A percentile compares a stretch with the other conserved stretches of the same genome.
phyloP scores from a whole-genome alignment of 106 monocot species.

The Apostasia shenzhenica region DNA sequence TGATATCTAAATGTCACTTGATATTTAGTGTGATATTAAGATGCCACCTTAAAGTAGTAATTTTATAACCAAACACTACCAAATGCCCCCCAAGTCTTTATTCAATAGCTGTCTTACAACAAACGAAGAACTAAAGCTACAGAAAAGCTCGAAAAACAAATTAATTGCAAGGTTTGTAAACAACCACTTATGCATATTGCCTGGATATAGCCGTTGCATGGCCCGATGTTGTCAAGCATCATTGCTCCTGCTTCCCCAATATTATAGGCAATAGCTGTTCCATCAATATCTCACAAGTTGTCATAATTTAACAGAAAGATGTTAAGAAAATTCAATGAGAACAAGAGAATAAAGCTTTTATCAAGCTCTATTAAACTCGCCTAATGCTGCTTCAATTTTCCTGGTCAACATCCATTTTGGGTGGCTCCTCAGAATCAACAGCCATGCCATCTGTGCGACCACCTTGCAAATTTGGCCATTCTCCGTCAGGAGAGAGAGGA shows the following conservation, averaged over 20 bases:
- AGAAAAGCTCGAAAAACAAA: too few species aligned
- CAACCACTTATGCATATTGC: conserved; percentile 85
- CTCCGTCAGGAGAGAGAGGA: conserved; percentile 51
- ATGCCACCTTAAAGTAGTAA: too few species aligned
- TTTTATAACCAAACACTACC: too few species aligned
- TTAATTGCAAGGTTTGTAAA: neutral
- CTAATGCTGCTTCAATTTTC: conserved; percentile 30
- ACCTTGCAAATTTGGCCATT: conserved; percentile 25
- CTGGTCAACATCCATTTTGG: conserved; percentile 66
- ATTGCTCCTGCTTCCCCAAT: conserved; percentile 78
- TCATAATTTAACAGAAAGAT: neutral
- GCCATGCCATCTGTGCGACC: conserved; percentile 25
- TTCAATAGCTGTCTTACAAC: too few species aligned
- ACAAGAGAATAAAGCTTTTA: neutral
- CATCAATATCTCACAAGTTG: conserved; percentile 40
- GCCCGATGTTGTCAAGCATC: conserved; percentile 76
- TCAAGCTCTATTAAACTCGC: conserved; percentile 11
- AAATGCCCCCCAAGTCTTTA: too few species aligned
- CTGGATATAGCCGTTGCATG: conserved; percentile 86
- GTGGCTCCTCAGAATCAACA: conserved; percentile 46
- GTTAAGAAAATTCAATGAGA: neutral
- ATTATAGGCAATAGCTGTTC: conserved; percentile 23
- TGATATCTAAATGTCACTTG: too few species aligned
- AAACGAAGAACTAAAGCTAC: too few species aligned
- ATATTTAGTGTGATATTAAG: too few species aligned